phyloP scores from a whole-genome alignment of 108 stramenopile species.

The Pseudonitzschia multistriata region DNA sequence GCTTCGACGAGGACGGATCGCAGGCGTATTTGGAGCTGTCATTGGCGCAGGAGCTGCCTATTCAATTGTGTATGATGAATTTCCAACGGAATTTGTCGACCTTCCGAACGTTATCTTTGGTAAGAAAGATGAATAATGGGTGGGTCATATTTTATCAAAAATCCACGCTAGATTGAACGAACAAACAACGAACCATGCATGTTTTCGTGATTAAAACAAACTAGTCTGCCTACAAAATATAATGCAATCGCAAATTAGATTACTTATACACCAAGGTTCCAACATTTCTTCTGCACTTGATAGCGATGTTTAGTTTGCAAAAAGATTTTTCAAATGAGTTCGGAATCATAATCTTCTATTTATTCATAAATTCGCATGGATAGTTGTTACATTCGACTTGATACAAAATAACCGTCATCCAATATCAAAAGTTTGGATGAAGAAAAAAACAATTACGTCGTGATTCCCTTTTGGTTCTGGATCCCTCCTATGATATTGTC shows the following conservation, averaged over 20 bases:
- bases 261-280: no score
- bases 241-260: no score
- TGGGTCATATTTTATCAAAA: no score
- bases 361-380: no score
- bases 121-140: conserved; percentile 21
- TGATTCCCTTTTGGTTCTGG: conserved; percentile 6
- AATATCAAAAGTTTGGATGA: no score
- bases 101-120: conserved; percentile 34
- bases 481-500: conserved; percentile 49
- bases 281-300: no score
- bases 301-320: no score
- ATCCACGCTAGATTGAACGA: background rate
- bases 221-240: no score
- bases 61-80: conserved; percentile 39
- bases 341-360: no score
- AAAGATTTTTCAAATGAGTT: no score
- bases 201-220: no score
- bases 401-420: background rate
- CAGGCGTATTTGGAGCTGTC: conserved; percentile 29
- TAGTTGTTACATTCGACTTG: background rate
- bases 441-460: background rate
- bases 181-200: background rate
- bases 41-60: conserved; percentile 32
- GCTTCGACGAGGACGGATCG: conserved; percentile 34
- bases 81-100: conserved; percentile 18